phyloP scores from a whole-genome alignment of 1,284 basidiomycete species.

The Prillingera fragicola region DNA sequence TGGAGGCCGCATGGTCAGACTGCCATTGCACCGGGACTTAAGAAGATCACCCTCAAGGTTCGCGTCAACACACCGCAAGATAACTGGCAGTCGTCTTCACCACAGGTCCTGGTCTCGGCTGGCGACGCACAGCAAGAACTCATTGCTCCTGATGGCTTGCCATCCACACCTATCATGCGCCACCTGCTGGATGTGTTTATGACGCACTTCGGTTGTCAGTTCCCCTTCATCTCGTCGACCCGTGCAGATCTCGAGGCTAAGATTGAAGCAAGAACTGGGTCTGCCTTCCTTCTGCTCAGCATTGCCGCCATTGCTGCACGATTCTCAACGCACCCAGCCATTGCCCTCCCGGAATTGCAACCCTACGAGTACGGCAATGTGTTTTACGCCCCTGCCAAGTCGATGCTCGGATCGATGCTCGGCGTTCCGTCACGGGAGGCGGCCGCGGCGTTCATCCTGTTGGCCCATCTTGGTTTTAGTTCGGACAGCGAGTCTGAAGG shows the following conservation, averaged over 20 bases:
- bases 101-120: neutral
- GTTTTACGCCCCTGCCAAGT: constrained; percentile 27
- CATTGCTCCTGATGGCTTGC: constrained; percentile 18
- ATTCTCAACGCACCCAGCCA: constrained; percentile 29
- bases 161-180: constrained; percentile 18
- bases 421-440: constrained; percentile 31
- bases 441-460: constrained; percentile 22
- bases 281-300: constrained; percentile 23
- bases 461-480: constrained; percentile 28
- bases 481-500: constrained; percentile 31
- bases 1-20: constrained; percentile 37
- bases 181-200: constrained; percentile 29
- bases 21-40: constrained; percentile 32
- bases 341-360: constrained; percentile 24
- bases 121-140: constrained; percentile 10
- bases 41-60: constrained; percentile 31
- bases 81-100: constrained; percentile 4
- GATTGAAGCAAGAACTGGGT: constrained; percentile 17
- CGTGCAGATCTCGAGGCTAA: constrained; percentile 11
- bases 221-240: constrained; percentile 26
- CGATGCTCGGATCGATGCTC: constrained; percentile 28
- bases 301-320: constrained; percentile 29
- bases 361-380: constrained; percentile 32
- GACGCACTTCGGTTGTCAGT: constrained; percentile 30
- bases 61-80: constrained; percentile 20